Percentiles rank a stretch among this genome's conserved stretches.
phyloP scores from a whole-genome alignment of 257 asterid genomes.

The Craterostigma plantagineum region DNA sequence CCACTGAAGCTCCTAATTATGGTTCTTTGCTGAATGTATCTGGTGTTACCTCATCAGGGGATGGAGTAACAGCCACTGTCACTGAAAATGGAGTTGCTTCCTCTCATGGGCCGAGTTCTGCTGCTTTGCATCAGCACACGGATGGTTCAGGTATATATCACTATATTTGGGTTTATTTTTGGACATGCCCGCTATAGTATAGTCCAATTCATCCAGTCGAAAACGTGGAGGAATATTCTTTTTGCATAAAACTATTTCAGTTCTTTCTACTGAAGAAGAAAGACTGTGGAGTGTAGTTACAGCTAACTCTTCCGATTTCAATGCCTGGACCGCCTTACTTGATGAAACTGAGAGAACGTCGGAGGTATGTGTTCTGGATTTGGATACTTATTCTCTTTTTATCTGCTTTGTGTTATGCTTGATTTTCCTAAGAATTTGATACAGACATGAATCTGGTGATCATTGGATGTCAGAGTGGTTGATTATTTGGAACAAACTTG shows the following conservation, averaged over 20 bases:
- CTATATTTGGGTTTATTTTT: conserved; percentile 1
- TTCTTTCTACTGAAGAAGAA: conserved; percentile 77
- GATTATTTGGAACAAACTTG: too few species aligned
- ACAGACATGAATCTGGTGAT: too few species aligned
- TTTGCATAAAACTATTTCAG: conserved; percentile 20
- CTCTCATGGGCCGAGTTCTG: conserved; percentile 33
- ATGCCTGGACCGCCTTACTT: conserved; percentile 84
- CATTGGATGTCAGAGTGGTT: too few species aligned
- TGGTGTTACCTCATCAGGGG: conserved; percentile 24
- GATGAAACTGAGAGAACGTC: conserved; percentile 87
- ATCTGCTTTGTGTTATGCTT: conserved; percentile 4
- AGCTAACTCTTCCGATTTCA: conserved; percentile 71
- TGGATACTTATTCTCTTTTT: conserved; percentile 8
- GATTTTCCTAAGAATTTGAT: neutral
- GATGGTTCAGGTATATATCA: conserved; percentile 50
- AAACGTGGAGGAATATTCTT: neutral
- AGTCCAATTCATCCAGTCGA: neutral
- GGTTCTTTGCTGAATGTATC: conserved; percentile 30
- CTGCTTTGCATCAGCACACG: conserved; percentile 38
- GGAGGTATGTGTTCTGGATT: conserved; percentile 32
- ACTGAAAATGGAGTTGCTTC: conserved; percentile 44
- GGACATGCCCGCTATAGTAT: neutral
- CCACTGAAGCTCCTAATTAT: conserved; percentile 26
- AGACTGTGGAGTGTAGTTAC: conserved; percentile 87
- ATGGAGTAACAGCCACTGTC: conserved; percentile 11